phyloP scores from a whole-genome alignment of 169 alveolate species.

The Eimeria brunetti region DNA sequence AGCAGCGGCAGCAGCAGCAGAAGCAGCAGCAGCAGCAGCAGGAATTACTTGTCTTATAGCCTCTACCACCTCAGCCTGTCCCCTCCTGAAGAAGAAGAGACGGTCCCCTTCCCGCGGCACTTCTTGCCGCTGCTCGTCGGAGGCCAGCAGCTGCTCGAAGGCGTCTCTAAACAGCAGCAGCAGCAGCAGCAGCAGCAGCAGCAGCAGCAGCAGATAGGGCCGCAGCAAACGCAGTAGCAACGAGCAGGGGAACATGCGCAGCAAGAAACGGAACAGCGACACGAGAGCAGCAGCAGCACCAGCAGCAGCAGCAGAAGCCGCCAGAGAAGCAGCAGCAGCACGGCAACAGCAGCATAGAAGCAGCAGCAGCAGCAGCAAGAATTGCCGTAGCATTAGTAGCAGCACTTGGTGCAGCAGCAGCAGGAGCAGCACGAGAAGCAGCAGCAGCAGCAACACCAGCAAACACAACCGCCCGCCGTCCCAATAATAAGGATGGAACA shows the following conservation, averaged over 20 bases:
- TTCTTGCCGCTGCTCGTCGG: conserved; percentile 58
- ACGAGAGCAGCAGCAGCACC: not conserved
- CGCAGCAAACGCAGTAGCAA: no score
- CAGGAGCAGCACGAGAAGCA: not conserved
- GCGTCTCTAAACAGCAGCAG: conserved; percentile 24
- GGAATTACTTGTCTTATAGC: conserved; percentile 45
- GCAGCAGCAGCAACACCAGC: no score
- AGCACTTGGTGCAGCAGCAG: not conserved
- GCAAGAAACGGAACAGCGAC: no score
- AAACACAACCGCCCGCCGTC: no score
- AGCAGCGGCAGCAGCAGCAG: not conserved
- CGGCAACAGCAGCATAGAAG: no score
- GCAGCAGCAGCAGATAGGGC: not conserved
- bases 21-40: no score
- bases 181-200: conserved; percentile 27
- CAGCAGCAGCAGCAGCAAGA: not conserved
- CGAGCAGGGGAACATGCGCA: no score
- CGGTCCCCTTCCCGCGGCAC: conserved; percentile 38
- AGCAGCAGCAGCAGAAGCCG: not conserved
- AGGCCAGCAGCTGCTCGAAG: conserved; percentile 65
- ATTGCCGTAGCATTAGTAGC: not conserved
- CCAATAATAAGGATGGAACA: no score
- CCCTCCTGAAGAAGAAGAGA: conserved; percentile 74
- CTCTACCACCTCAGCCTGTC: conserved; percentile 42
- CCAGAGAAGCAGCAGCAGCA: no score